Evolutionary conservation across 441 rosid genomes (phyloP).

Genomic region (Flueggea neowawraea): DNA sequence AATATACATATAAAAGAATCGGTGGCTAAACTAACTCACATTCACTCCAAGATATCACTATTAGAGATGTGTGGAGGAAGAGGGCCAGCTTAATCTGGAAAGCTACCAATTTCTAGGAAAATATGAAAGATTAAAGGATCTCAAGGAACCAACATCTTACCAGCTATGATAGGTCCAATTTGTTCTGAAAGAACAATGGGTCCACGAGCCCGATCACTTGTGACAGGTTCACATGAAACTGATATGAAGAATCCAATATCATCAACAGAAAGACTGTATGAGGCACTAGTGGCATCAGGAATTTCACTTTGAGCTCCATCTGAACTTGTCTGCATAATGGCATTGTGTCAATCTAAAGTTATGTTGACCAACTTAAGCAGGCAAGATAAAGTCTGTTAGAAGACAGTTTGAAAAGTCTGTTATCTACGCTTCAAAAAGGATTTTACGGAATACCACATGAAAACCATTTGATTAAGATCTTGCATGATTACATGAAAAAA

Average conservation of each 20-base stretch:
- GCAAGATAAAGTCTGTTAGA: neutral
- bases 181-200: conserved; percentile 85
- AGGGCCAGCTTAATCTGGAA: neutral
- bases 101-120: neutral
- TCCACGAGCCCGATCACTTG: conserved; percentile 93
- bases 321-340: conserved; percentile 61
- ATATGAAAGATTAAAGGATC: neutral
- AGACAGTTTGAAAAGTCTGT: too few relatives aligned
- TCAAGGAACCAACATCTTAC: conserved; percentile 22
- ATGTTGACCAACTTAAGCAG: neutral
- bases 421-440: too few relatives aligned
- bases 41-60: neutral
- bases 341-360: conserved; percentile 16
- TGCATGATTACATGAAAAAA: neutral
- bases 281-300: conserved; percentile 53
- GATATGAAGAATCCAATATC: conserved; percentile 85
- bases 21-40: neutral
- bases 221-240: conserved; percentile 94
- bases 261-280: conserved; percentile 66
- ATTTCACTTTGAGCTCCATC: conserved; percentile 76
- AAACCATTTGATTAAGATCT: conserved; percentile 2
- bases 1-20: neutral
- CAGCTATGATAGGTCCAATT: conserved; percentile 79
- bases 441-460: neutral
- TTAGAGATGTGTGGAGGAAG: neutral